Evolutionary conservation across 768 basidiomycete species (phyloP).

Genomic region (Naematelia encephala): DNA sequence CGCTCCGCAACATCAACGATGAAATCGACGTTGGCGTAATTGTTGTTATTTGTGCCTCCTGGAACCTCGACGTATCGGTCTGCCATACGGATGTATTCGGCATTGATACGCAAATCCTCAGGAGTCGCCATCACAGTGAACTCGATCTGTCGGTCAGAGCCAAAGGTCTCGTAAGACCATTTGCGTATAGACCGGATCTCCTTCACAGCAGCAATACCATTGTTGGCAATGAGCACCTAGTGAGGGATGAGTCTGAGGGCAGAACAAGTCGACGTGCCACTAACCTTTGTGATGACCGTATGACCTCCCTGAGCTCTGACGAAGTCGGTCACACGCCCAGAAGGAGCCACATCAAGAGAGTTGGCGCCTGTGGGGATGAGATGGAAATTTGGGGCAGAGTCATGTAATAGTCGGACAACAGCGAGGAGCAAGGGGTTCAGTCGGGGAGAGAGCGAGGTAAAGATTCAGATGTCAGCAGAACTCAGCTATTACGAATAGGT

Average conservation of each 20-base stretch:
- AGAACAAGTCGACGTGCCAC: slow-evolving; percentile 29
- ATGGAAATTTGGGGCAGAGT: background rate
- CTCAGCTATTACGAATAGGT: too few species aligned
- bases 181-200: slow-evolving; percentile 98
- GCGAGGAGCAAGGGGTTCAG: background rate
- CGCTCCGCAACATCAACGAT: slow-evolving; percentile 98
- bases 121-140: slow-evolving; percentile 99
- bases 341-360: slow-evolving; percentile 75
- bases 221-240: slow-evolving; percentile 97
- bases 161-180: slow-evolving; percentile 99
- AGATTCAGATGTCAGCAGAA: background rate
- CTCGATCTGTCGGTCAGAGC: slow-evolving; percentile 89
- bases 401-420: background rate
- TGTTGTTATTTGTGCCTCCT: slow-evolving; percentile 97
- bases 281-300: slow-evolving; percentile 95
- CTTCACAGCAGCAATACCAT: slow-evolving; percentile 98
- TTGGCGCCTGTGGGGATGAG: slow-evolving; percentile 69
- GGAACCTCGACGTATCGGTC: slow-evolving; percentile 99
- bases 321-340: slow-evolving; percentile 80
- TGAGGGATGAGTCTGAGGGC: background rate
- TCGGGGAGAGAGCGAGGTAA: background rate
- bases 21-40: slow-evolving; percentile 98
- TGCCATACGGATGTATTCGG: slow-evolving; percentile 99
- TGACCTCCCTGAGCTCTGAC: slow-evolving; percentile 88
- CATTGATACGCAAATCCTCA: slow-evolving; percentile 91